Evolutionary conservation across 495 filamentous ascomycete species (phyloP).

Genomic region (Penicillium subrubescens): DNA sequence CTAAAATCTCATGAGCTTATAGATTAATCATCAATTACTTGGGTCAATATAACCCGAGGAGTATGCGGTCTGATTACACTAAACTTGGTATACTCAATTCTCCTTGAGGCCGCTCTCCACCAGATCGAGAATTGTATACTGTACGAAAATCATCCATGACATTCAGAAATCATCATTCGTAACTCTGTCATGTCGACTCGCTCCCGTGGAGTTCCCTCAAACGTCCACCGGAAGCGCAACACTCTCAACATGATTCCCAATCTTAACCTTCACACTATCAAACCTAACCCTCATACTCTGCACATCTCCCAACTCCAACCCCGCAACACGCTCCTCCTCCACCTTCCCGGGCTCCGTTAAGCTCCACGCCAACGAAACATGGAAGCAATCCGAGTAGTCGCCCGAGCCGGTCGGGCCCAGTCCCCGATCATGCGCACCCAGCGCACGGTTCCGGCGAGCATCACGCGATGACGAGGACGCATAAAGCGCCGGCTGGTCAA

Average conservation of each 20-base stretch:
- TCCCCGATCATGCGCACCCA: neutral
- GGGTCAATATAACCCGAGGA: neutral
- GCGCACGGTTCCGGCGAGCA: constrained; percentile 3
- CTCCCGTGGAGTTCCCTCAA: neutral
- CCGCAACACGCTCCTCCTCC: constrained; percentile 32
- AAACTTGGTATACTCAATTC: neutral
- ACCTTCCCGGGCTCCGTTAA: constrained; percentile 39
- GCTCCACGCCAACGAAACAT: constrained; percentile 81
- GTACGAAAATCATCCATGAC: neutral
- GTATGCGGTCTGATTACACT: neutral
- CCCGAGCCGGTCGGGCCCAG: neutral
- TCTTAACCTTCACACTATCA: constrained; percentile 66
- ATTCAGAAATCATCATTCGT: neutral
- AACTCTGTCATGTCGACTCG: neutral
- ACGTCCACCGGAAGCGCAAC: constrained; percentile 41
- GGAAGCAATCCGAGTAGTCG: constrained; percentile 62
- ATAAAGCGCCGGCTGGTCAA: constrained; percentile 77
- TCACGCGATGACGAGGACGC: constrained; percentile 14
- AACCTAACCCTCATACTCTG: constrained; percentile 32
- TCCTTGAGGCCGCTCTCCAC: neutral
- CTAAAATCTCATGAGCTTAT: neutral
- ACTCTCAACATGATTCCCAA: constrained; percentile 71
- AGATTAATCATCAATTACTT: neutral
- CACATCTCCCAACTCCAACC: constrained; percentile 32
- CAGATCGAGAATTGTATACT: neutral